Percentiles rank a stretch among this genome's conserved stretches.
Conservation (phyloP, 495 filamentous ascomycete species). For the Viridothelium virens region DNA sequence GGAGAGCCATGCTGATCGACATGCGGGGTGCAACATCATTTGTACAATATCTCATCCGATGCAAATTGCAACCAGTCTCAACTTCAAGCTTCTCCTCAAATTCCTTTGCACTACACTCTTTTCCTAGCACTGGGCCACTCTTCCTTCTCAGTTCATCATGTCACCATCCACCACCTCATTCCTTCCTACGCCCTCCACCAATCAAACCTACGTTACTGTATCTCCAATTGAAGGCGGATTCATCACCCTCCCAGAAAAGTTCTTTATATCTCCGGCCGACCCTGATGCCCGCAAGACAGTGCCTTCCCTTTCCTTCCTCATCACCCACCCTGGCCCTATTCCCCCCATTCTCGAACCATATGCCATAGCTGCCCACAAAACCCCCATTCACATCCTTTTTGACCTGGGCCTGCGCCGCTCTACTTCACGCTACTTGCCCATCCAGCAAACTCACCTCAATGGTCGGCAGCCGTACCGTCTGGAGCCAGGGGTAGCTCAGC, state of each 20-base stretch:
- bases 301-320: constrained; percentile 33
- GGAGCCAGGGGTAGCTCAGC: constrained; percentile 35
- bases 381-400: constrained; percentile 37
- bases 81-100: too few relatives aligned
- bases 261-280: constrained; percentile 31
- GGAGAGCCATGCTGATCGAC: not conserved
- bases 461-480: constrained; percentile 36
- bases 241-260: constrained; percentile 32
- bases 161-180: constrained; percentile 12
- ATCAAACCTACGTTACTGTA: constrained; percentile 31
- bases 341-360: not conserved
- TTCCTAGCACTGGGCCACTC: too few relatives aligned
- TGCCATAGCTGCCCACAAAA: not conserved
- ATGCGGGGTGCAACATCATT: not conserved
- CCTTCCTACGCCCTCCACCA: constrained; percentile 23
- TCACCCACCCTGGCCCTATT: constrained; percentile 28
- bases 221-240: constrained; percentile 33
- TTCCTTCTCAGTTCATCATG: not conserved
- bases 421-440: constrained; percentile 34
- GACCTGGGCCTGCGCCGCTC: constrained; percentile 44
- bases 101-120: too few relatives aligned
- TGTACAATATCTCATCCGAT: not conserved
- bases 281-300: constrained; percentile 28
- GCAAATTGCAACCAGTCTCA: too few relatives aligned
- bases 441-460: constrained; percentile 37